These are phyloP conservation scores for Fragaria vesca DNA, from an alignment of 306 rosid species.

Conservation along the genomic window DNA sequence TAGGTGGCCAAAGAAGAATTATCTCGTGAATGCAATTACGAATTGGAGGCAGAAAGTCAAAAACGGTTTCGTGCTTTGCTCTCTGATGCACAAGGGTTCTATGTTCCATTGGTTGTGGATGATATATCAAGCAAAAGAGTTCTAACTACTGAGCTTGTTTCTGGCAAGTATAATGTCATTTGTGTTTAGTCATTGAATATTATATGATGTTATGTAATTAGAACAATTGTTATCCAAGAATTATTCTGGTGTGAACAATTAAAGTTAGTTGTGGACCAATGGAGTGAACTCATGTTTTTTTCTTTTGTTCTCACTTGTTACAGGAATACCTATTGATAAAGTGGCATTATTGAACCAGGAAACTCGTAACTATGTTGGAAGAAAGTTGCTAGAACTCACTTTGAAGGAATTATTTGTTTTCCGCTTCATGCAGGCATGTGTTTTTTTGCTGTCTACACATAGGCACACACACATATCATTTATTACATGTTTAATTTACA, in stretches of 20 bases:
- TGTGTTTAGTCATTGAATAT: conserved; percentile 23
- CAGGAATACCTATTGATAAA: conserved; percentile 93
- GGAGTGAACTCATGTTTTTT: conserved; percentile 16
- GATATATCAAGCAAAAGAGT: conserved; percentile 74
- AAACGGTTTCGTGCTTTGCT: conserved; percentile 70
- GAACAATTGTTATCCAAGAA: neutral
- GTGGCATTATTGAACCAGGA: conserved; percentile 80
- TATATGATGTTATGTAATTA: conserved; percentile 7
- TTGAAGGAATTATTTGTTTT: conserved; percentile 75
- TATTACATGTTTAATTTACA: neutral
- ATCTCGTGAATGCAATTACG: conserved; percentile 86
- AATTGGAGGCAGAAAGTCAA: conserved; percentile 83
- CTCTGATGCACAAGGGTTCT: conserved; percentile 53
- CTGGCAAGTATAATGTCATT: conserved; percentile 46
- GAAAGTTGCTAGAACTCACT: conserved; percentile 79
- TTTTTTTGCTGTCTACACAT: conserved; percentile 6
- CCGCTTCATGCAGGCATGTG: conserved; percentile 89
- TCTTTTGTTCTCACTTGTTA: conserved; percentile 27
- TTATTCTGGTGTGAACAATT: neutral
- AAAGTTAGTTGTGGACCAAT: conserved; percentile 2
- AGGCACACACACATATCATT: conserved; percentile 1
- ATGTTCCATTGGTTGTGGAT: conserved; percentile 83
- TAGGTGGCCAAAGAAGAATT: conserved; percentile 96
- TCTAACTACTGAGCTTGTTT: conserved; percentile 77
- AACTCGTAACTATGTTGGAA: conserved; percentile 85